Base-by-base conservation (phyloP, 2,329 filamentous ascomycete species). In the Ascosphaera apis region DNA sequence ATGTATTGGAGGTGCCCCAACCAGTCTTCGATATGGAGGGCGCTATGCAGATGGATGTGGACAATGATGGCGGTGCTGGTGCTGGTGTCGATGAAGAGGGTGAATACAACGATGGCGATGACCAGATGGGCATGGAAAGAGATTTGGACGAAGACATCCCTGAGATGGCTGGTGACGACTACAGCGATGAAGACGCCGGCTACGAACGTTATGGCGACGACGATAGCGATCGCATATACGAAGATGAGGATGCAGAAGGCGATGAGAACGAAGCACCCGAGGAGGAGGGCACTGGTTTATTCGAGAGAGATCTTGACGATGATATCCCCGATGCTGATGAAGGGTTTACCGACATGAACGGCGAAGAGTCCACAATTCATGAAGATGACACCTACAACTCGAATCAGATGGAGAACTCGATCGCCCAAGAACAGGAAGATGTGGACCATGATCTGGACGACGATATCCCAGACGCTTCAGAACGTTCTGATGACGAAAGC, bases 71-170 rank as follows among this genome's bases (percentile, higher is more conserved):
- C 37, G 58, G 61, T 40, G 59, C 62, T 35, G 57, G 56, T 2
- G 55, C 59, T 34, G 57, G 51, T 12, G 58, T 59, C 39, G 48
- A 42, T 15, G 49, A 42, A 21, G 52, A 52, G 11, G 54, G 37
- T 4, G 39, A 41, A 39, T 52, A 9, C 43, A 83, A 66, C 23
- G 65, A 67, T 36, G 62, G 60, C 12, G 70, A 70, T 15, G 56
- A 57, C 19, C 57, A 56, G 7, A 53, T 48, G 19, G 48, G 52
- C 47, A 58, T 72, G 42, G 63, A 69, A 39, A 54, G 62, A 27
- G 76, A 82, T 54, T 53, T 81, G 37, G 78, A 83, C 44, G 75
- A 77, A 40, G 76, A 80, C 35, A 73, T 81, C 13, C 76, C 76
- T 1, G 73, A 79, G 47, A 75, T 65, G 32, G 50, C 61, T 7